These are phyloP conservation scores for Pyrenula aspistea DNA, from an alignment of 495 filamentous ascomycete species.

Conservation along the genomic window DNA sequence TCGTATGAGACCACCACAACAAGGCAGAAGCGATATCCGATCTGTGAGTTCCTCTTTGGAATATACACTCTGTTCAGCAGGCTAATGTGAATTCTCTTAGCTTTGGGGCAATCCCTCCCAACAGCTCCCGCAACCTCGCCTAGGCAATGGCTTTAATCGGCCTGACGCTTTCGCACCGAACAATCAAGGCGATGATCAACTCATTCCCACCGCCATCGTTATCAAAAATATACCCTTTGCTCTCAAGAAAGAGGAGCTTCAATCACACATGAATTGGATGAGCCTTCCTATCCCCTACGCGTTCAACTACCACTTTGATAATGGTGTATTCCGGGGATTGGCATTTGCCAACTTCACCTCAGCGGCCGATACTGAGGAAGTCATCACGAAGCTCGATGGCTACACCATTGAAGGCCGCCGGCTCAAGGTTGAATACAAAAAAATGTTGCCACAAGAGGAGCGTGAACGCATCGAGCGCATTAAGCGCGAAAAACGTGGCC, in stretches of 20 bases:
- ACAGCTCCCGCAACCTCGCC: conserved; percentile 51
- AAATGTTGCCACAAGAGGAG: conserved; percentile 92
- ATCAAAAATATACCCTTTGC: conserved; percentile 99
- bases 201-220: conserved; percentile 96
- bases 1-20: background rate
- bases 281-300: conserved; percentile 88
- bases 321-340: conserved; percentile 89
- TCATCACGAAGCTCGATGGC: conserved; percentile 86
- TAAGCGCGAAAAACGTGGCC: conserved; percentile 91
- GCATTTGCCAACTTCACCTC: conserved; percentile 99
- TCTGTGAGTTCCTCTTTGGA: conserved; percentile 38
- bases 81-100: conserved; percentile 19
- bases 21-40: conserved; percentile 10
- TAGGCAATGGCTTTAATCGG: conserved; percentile 38
- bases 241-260: conserved; percentile 91
- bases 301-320: conserved; percentile 99
- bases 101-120: conserved; percentile 3
- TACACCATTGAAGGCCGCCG: conserved; percentile 92
- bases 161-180: conserved; percentile 41
- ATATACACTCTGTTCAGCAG: conserved; percentile 40
- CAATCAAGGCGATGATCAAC: conserved; percentile 56
- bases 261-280: conserved; percentile 83
- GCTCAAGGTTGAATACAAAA: conserved; percentile 95
- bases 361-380: conserved; percentile 77
- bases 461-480: conserved; percentile 93